Evolutionary conservation across 768 basidiomycete species (phyloP).

Genomic region (Suillus weaverae): DNA sequence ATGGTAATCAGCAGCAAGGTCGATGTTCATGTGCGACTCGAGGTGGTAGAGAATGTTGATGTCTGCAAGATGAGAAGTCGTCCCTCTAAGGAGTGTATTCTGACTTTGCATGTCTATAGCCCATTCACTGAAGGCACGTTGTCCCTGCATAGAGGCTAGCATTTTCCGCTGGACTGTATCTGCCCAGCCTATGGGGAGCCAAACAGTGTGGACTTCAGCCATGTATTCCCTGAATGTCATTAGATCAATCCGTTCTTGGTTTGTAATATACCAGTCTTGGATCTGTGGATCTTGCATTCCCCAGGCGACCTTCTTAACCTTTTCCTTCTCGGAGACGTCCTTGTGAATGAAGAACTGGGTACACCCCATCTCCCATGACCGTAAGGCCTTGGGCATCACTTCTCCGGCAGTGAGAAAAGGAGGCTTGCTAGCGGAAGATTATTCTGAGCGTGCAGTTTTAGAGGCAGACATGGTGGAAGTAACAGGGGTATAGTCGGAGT

Average conservation of each 20-base stretch:
- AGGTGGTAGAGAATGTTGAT: not conserved
- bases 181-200: conserved; percentile 15
- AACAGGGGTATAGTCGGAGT: not conserved
- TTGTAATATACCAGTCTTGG: conserved; percentile 10
- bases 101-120: not conserved
- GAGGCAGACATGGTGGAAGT: not conserved
- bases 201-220: not conserved
- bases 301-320: conserved; percentile 2
- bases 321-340: not conserved
- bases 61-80: not conserved
- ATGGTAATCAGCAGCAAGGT: not conserved
- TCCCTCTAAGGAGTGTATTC: not conserved
- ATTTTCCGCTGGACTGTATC: not conserved
- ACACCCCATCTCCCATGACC: not conserved
- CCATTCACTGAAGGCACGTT: not conserved
- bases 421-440: not conserved
- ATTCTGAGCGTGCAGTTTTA: not conserved
- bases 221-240: conserved; percentile 7
- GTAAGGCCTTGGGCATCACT: too few relatives aligned
- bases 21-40: conserved; percentile 1
- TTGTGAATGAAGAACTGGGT: not conserved
- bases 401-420: not conserved
- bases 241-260: not conserved
- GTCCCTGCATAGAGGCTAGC: not conserved
- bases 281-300: conserved; percentile 7